phyloP scores from a whole-genome alignment of 2,329 filamentous ascomycete genomes.

The Orbilia oligospora region DNA sequence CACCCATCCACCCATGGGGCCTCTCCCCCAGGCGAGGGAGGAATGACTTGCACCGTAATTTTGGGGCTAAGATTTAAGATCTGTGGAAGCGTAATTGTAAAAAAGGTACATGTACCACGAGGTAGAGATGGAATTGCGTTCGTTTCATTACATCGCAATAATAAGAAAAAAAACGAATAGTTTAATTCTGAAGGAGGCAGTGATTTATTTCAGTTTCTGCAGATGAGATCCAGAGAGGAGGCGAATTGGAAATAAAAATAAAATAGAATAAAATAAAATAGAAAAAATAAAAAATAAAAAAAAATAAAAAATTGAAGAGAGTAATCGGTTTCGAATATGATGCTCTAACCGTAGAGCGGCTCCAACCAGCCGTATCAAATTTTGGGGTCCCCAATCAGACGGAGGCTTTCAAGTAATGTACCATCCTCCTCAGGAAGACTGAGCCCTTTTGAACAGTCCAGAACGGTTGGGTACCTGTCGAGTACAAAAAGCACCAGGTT shows the following conservation, averaged over 20 bases:
- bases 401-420: slow-evolving; percentile 59
- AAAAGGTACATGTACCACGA: slow-evolving; percentile 58
- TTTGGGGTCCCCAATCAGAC: slow-evolving; percentile 59
- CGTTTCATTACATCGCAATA: slow-evolving; percentile 42
- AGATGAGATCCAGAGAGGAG: slow-evolving; percentile 57
- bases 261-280: slow-evolving; percentile 29
- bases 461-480: slow-evolving; percentile 49
- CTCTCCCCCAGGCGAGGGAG: slow-evolving; percentile 13
- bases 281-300: slow-evolving; percentile 16
- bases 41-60: slow-evolving; percentile 46
- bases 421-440: slow-evolving; percentile 60
- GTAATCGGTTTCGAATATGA: slow-evolving; percentile 58
- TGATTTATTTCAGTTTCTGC: slow-evolving; percentile 44
- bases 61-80: slow-evolving; percentile 52
- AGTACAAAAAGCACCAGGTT: slow-evolving; percentile 48
- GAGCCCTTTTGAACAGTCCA: slow-evolving; percentile 58
- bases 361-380: slow-evolving; percentile 61
- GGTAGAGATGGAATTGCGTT: slow-evolving; percentile 45
- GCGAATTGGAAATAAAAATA: slow-evolving; percentile 34
- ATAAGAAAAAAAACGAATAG: background rate
- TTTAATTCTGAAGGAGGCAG: slow-evolving; percentile 39
- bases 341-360: slow-evolving; percentile 59
- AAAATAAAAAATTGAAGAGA: slow-evolving; percentile 5
- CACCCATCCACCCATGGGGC: too few species aligned
- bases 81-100: slow-evolving; percentile 26